Evolutionary conservation across 106 monocot genomes (phyloP).

Genomic region (Platanthera zijinensis): DNA sequence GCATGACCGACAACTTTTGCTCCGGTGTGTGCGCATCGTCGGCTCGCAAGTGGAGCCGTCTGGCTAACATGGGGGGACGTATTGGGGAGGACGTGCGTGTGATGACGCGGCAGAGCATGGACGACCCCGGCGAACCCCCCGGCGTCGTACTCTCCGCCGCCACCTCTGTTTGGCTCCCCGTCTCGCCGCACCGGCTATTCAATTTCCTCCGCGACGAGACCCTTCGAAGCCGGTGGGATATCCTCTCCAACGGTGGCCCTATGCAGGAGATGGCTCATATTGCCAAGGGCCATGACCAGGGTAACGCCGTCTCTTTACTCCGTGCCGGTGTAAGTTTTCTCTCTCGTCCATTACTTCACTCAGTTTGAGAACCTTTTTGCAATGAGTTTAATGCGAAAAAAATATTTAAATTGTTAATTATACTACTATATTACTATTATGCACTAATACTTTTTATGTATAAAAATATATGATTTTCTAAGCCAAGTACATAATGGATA

Average conservation of each 20-base stretch:
- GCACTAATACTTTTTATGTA: too few relatives aligned
- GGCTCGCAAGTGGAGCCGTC: slow-evolving; percentile 57
- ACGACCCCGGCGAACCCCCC: slow-evolving; percentile 78
- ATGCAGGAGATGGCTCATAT: slow-evolving; percentile 96
- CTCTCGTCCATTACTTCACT: too few relatives aligned
- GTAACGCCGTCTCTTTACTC: slow-evolving; percentile 84
- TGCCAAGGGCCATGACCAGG: slow-evolving; percentile 73
- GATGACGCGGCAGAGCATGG: slow-evolving; percentile 76
- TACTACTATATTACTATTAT: too few relatives aligned
- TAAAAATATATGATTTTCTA: too few relatives aligned
- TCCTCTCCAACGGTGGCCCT: slow-evolving; percentile 81
- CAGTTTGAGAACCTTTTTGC: too few relatives aligned
- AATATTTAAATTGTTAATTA: too few relatives aligned
- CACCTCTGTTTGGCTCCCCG: slow-evolving; percentile 75
- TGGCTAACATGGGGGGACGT: slow-evolving; percentile 22
- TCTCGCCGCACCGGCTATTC: slow-evolving; percentile 47
- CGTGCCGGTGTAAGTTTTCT: slow-evolving; percentile 47
- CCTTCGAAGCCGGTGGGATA: slow-evolving; percentile 85
- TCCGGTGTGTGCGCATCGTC: slow-evolving; percentile 75
- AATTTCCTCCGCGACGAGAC: slow-evolving; percentile 74
- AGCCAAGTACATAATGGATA: too few relatives aligned
- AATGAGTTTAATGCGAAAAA: too few relatives aligned
- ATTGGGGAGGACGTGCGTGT: slow-evolving; percentile 72
- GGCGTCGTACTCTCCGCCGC: slow-evolving; percentile 87
- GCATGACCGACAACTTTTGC: slow-evolving; percentile 84